Evolutionary conservation across 345 rosid species (phyloP).

Genomic region (Hibiscus tridactylites): DNA sequence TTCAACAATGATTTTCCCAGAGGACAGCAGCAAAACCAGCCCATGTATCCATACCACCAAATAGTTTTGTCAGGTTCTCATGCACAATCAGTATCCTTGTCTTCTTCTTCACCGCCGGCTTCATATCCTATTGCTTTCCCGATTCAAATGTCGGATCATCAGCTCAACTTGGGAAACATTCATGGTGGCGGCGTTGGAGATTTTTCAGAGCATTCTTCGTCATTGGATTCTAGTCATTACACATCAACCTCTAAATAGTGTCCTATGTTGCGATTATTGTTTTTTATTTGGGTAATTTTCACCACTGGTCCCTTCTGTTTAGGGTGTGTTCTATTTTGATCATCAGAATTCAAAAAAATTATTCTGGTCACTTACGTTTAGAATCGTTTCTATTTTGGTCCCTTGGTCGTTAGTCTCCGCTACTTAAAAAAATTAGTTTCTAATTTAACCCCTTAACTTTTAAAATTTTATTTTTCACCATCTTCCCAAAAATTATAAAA

Average conservation of each 20-base stretch:
- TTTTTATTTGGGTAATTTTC: not conserved
- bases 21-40: constrained; percentile 3
- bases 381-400: too few species aligned
- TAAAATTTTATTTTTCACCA: too few species aligned
- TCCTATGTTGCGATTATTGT: not conserved
- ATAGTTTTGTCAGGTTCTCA: constrained; percentile 25
- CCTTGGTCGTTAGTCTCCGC: too few species aligned
- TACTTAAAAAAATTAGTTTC: too few species aligned
- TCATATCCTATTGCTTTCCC: constrained; percentile 15
- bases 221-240: not conserved
- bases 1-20: constrained; percentile 8
- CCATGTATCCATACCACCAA: constrained; percentile 32
- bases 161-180: constrained; percentile 9
- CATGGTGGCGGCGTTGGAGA: not conserved
- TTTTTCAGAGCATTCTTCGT: not conserved
- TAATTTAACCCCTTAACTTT: too few species aligned
- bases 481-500: too few species aligned
- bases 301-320: too few species aligned
- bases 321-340: too few species aligned
- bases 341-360: too few species aligned
- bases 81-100: constrained; percentile 22
- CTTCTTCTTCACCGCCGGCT: constrained; percentile 19
- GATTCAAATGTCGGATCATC: constrained; percentile 4
- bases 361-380: too few species aligned
- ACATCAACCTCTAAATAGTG: not conserved